These are phyloP conservation scores for Stylosanthes scabra DNA, from an alignment of 331 rosid species.

Conservation along the genomic window DNA sequence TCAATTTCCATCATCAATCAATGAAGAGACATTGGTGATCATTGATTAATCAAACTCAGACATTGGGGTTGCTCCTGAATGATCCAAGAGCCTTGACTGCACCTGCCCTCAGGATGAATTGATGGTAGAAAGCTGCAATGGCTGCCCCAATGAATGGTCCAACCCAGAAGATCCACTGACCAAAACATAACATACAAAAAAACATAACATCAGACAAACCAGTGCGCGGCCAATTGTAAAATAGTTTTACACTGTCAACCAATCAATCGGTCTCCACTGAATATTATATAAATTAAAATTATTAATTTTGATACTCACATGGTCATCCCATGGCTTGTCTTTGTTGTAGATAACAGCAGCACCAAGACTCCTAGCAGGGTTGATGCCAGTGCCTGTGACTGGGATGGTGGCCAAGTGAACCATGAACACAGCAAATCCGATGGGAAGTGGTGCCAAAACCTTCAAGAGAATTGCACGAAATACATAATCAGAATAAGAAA, in stretches of 20 bases:
- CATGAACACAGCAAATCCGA: conserved; percentile 96
- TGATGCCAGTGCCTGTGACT: conserved; percentile 89
- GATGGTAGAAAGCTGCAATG: conserved; percentile 95
- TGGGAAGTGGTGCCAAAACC: conserved; percentile 99
- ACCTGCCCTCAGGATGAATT: conserved; percentile 89
- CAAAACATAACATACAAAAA: conserved; percentile 20
- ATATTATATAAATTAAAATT: too few relatives aligned
- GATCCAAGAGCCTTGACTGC: conserved; percentile 89
- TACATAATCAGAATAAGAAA: conserved; percentile 24
- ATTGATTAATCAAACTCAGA: conserved; percentile 34
- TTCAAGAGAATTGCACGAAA: conserved; percentile 34
- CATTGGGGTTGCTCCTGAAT: conserved; percentile 83
- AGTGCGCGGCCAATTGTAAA: too few relatives aligned
- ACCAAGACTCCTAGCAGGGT: conserved; percentile 98
- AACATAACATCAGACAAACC: conserved; percentile 27
- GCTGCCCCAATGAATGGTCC: conserved; percentile 96
- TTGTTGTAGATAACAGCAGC: conserved; percentile 77
- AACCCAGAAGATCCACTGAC: conserved; percentile 95
- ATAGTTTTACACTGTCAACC: too few relatives aligned
- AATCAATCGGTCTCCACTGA: too few relatives aligned
- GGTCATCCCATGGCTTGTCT: conserved; percentile 77
- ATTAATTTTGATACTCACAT: conserved; percentile 50
- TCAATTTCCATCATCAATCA: conserved; percentile 33
- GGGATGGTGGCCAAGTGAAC: conserved; percentile 99
- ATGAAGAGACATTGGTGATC: conserved; percentile 13